Base-by-base conservation (phyloP, 352 stramenopile species). In the Pythium insidiosum region DNA sequence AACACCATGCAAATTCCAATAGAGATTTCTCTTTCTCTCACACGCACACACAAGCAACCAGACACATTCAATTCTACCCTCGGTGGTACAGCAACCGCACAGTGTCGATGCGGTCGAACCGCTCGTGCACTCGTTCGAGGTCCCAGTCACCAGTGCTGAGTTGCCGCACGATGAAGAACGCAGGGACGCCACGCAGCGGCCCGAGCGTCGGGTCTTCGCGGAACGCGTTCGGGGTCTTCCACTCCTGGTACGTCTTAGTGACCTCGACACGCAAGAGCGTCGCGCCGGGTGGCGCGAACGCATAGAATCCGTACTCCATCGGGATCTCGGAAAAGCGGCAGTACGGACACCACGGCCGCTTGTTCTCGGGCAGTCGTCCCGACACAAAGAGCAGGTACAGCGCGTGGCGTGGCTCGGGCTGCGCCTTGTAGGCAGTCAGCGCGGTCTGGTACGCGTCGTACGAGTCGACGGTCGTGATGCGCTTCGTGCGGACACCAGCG, bases 261-360 rank as follows among this genome's bases (percentile, higher is more conserved):
- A 88, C 76, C 46, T 88, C 69, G 10, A 88, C 66, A 5, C 73
- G 68, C 43, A 88, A 57, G 37, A 91, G 50, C 11, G 66, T 56
- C 0, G 79, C 49, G 20, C 70, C 62, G 3, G 66, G 63, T 1
- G 75, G 75, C 10, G 79, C 79, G 26, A 78, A 87, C n/a, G 60
- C 53, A 34, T 79, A 81, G 50, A 88, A 91, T 0, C 61, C 63
- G 42, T 82, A 88, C 59, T 91, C 72, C 15, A 86, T 22, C 1
- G 75, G 72, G 22, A 87, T 47, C 50, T 91, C 71, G 4, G 71
- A 83, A 53, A 69, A 88, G 15, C 79, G 75, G 39, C 79, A 91
- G 58, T 86, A 91, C 13, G 73, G 71, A 59, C 79, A 91, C 75
- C 79, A 91, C 34, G 74, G 72, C 2, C 79, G 64, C 31, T 88